Evolutionary conservation across 805 yeast genomes (phyloP), one percentile per base, ranked within the genome.

Genomic region (Candida nitratophila): DNA sequence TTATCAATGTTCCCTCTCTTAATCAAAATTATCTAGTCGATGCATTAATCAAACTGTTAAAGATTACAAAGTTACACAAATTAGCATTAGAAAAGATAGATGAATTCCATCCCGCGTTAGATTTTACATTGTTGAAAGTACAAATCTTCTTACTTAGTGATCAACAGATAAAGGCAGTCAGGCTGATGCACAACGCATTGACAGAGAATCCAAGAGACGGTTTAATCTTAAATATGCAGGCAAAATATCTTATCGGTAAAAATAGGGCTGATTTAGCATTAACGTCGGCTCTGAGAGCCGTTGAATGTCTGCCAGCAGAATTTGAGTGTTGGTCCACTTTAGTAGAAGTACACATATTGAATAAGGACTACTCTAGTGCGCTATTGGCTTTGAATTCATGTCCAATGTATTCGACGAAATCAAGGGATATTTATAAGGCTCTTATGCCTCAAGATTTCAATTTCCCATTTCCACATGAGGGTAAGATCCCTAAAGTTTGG

Each of bases 221-320:
- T 0, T 64, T 76, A 44, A 62, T 83, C 48, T 63, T 84, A 26
- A 65, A 73, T 14, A 74, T 76, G 50, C 95, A 87, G 61, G 78
- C 84, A 1, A 70, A 72, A 50, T 85, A 81, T 54, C 66, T 87
- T 44, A 62, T 82, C 5, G 55, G 73, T 8, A 83, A 81, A 56
- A 61, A 67, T 22, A 55, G 77, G n/a, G 66, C 71, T 16, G 74
- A 70, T 34, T 57, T 76, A 37, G 95, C 96, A 0, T 58, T 77
- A 16, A 61, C 69, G 20, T 64, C 82, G 10, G 84, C 95, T 0
- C 63, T 70, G 17, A 69, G 76, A 22, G 76, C 89, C 4, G 79
- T 84, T 17, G 69, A 74, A 41, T 69, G 84, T 2, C 68, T 85
- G n/a, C 96, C 96, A 0, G 70, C 86, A 2, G 91, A 83, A 57